Evolutionary conservation across 2,329 filamentous ascomycete species (phyloP), one percentile per base, ranked within the genome.

Genomic region (Aureobasidium leucospermi): DNA sequence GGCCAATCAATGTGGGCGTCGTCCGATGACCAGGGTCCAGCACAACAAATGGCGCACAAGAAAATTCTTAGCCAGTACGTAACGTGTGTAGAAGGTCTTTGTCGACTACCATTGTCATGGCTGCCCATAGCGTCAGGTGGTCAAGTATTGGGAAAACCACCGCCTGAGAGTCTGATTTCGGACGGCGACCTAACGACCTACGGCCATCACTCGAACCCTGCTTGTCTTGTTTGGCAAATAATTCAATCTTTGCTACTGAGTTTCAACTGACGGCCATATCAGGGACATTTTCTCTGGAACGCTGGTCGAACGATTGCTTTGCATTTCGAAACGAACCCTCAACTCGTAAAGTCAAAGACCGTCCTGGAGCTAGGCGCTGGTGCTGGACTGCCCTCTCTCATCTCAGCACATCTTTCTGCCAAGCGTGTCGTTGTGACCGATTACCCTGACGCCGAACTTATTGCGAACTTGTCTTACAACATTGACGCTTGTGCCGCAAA

Each of bases 221-320:
- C 3, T 23, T 23, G 23, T 23, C 23, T 23, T 23, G 23, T 23
- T 23, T 23, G 23, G 23, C 23, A 23, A 23, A 15, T 13, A 11
- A 15, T 6, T 4, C 19, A 19, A 19, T 19, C 23, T 34, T 6
- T 6, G 6, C 7, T n/a, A 6, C 29, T 7, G 48, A 56, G 6
- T 31, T 15, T 46, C 9, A 29, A 36, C 52, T 56, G 52, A 56
- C 31, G 13, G 13, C n/a, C n/a, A 13, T 15, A 2, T 9, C 29
- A 84, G 84, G 92, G 90, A 15, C 90, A 96, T 73, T 82, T 89
- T 64, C 81, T 96, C 32, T 97, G 93, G 93, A 95, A 96, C 73
- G 92, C 90, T 62, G 87, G 87, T 62, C 87, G 89, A 63, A 84
- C 89, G 41, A 81, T 93, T 51, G 84, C 91, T 15, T 79, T 85